Evolutionary conservation across 306 rosid species (phyloP).

Genomic region (Begonia loranthoides): DNA sequence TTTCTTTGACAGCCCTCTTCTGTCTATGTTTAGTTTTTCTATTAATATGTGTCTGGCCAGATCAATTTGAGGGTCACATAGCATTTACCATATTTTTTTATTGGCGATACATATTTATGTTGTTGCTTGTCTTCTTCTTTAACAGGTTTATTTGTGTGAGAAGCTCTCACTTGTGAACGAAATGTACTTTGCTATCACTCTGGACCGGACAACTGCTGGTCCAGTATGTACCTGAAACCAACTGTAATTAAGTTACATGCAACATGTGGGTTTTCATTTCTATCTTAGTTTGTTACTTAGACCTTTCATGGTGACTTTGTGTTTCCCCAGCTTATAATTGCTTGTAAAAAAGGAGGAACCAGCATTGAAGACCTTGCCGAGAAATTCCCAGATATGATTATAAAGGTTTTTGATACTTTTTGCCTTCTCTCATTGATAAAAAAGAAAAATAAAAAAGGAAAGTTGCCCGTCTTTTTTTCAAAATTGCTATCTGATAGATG

Average conservation of each 20-base stretch:
- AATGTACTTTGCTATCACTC: constrained; percentile 96
- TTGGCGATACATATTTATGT: too few relatives aligned
- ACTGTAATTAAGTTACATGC: neutral
- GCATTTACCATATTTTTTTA: too few relatives aligned
- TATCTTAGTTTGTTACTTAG: too few relatives aligned
- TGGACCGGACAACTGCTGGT: constrained; percentile 85
- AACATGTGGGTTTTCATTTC: too few relatives aligned
- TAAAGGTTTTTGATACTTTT: constrained; percentile 40
- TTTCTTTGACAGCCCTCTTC: too few relatives aligned
- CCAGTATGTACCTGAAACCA: constrained; percentile 56
- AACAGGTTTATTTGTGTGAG: constrained; percentile 78
- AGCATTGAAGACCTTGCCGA: constrained; percentile 99
- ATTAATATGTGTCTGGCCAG: too few relatives aligned
- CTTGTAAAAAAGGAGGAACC: constrained; percentile 96
- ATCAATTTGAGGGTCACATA: too few relatives aligned
- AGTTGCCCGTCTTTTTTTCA: too few relatives aligned
- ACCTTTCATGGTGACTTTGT: neutral
- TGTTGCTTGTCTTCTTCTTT: constrained; percentile 10
- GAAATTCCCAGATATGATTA: constrained; percentile 86
- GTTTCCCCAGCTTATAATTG: constrained; percentile 63
- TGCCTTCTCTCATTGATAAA: too few relatives aligned
- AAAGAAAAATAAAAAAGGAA: too few relatives aligned
- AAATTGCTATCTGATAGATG: too few relatives aligned
- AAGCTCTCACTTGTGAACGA: constrained; percentile 85
- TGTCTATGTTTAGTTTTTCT: too few relatives aligned